Evolutionary conservation across 208 protist genomes (phyloP), one percentile per base, ranked within the genome.

Genomic region (Jaenimonas drosophilae): DNA sequence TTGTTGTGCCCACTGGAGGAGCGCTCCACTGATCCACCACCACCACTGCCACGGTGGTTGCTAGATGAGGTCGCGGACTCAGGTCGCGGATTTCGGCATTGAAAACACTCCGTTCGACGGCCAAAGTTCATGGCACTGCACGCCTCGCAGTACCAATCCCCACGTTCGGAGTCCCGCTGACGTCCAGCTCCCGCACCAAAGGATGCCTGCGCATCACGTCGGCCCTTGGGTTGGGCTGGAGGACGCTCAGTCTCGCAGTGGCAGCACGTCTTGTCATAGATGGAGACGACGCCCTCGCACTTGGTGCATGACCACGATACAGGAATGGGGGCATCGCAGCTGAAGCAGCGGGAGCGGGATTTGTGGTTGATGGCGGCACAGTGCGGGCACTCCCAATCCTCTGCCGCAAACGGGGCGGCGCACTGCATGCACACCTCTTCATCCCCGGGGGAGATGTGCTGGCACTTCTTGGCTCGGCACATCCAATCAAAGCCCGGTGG

Each of bases 401-500:
- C 45, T 2, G 80, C 68, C 11, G 49, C 29, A 37, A 93, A 72
- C 52, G 72, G 67, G n/a, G 42, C 53, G 21, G 63, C 64, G 46
- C 84, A 93, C 37, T 59, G 46, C 19, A 67, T 32, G 34, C 84
- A 93, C 11, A 25, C 49, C 23, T 88, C 79, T 40, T 89, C 79
- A 36, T 93, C 84, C 7, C 77, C 84, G 2, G 80, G 51, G 45
- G 89, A 89, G 25, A 88, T 67, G 21, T 76, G 64, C 0, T 62
- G 72, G 47, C 84, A 93, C 24, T 28, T 57, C 3, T 41, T 21
- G 11, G 64, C 57, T 21, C 84, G 64, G 57, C 84, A 93, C 79
- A 89, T 89, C 80, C 84, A 93, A 60, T 93, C 84, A 48, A 88
- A 88, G 17, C 79, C 77, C 0, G 79, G 77, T 19, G 79, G 79